Percentiles rank a stretch among this genome's conserved stretches.
Conservation (phyloP, 1,284 basidiomycete genomes). For the Cryptococcus sp. region DNA sequence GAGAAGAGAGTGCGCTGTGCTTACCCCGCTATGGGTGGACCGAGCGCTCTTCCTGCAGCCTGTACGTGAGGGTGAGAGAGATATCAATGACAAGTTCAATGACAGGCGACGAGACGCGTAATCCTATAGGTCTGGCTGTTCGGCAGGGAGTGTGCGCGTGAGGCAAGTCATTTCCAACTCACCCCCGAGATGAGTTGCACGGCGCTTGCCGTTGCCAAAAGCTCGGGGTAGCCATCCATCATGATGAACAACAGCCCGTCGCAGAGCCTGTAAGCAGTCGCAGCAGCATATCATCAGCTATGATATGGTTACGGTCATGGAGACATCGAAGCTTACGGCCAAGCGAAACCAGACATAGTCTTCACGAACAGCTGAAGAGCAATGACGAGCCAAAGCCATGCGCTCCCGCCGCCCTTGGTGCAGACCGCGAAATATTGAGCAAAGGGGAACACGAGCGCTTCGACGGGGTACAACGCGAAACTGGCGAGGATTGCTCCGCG, state of each 20-base stretch:
- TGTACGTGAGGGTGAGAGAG: neutral
- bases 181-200: conserved; percentile 24
- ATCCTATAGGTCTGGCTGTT: too few species aligned
- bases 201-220: conserved; percentile 26
- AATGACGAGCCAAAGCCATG: neutral
- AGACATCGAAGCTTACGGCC: conserved; percentile 22
- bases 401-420: conserved; percentile 8
- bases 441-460: conserved; percentile 21
- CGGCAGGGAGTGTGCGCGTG: too few species aligned
- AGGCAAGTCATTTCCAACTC: conserved; percentile 1
- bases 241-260: conserved; percentile 20
- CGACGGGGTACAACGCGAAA: conserved; percentile 14
- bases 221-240: conserved; percentile 28
- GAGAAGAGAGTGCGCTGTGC: neutral
- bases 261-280: conserved; percentile 12
- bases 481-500: conserved; percentile 2
- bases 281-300: neutral
- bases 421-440: conserved; percentile 14
- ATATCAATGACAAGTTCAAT: neutral
- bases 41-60: neutral
- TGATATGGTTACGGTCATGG: too few species aligned
- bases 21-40: neutral
- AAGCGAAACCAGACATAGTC: conserved; percentile 22
- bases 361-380: conserved; percentile 6
- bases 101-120: too few species aligned